Conservation (phyloP, 306 rosid genomes). For the Ochetophila trinervis region DNA sequence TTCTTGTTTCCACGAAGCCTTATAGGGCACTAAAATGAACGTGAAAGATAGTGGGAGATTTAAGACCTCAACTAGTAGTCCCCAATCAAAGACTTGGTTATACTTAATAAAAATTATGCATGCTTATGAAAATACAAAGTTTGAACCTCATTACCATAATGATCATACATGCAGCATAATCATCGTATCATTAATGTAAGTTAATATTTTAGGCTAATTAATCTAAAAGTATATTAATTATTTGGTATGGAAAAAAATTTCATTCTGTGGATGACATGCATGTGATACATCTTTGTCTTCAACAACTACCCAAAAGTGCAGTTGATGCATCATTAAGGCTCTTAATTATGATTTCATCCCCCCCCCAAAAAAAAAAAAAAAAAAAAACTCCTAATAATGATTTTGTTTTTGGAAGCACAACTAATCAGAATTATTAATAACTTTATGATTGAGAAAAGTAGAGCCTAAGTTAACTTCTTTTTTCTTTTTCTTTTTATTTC, state of each 20-base stretch:
- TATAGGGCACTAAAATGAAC: no score
- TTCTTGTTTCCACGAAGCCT: no score
- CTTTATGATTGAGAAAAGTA: conserved; percentile 69
- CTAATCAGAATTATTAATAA: conserved; percentile 28
- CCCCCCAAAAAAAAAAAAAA: no score
- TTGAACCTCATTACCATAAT: no score
- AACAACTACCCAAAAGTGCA: conserved; percentile 21
- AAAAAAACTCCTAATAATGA: no score
- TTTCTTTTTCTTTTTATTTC: not conserved
- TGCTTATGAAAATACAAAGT: no score
- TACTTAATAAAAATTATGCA: no score
- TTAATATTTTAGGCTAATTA: not conserved
- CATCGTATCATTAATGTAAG: no score
- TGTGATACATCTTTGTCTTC: conserved; percentile 28
- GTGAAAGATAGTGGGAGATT: no score
- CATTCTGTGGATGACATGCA: not conserved
- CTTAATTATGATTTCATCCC: conserved; percentile 15
- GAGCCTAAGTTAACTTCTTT: conserved; percentile 45
- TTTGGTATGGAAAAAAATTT: not conserved
- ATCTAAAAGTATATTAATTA: not conserved
- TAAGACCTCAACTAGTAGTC: no score
- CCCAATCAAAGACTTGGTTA: no score
- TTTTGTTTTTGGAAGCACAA: conserved; percentile 5
- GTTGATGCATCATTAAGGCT: conserved; percentile 37
- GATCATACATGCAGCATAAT: no score